Evolutionary conservation across 1,284 basidiomycete species (phyloP).

Genomic region (Trichosporon asahii): DNA sequence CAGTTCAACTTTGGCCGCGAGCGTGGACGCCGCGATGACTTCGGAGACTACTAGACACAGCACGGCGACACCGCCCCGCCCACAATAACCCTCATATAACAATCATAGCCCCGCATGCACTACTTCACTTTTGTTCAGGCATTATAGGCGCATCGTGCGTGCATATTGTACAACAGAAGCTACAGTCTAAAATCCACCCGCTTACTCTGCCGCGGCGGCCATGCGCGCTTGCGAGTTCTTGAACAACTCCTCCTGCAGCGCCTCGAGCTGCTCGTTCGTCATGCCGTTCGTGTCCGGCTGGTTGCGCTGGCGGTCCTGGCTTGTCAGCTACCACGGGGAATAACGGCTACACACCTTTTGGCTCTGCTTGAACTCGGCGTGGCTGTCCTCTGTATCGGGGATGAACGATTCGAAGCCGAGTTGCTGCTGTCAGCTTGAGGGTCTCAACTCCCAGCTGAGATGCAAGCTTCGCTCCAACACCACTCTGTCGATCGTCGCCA

Average conservation of each 20-base stretch:
- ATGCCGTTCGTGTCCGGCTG: constrained; percentile 87
- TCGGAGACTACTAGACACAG: not conserved
- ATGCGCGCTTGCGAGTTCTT: constrained; percentile 68
- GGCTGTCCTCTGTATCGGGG: constrained; percentile 90
- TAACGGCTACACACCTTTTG: constrained; percentile 30
- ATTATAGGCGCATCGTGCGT: constrained; percentile 1
- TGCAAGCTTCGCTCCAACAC: no score
- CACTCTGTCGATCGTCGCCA: not conserved
- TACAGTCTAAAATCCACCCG: not conserved
- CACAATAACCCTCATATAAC: not conserved
- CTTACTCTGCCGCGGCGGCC: constrained; percentile 44
- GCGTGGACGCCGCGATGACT: not conserved
- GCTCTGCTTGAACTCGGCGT: constrained; percentile 60
- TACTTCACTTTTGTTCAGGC: not conserved
- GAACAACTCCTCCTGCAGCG: constrained; percentile 85
- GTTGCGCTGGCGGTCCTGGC: constrained; percentile 61
- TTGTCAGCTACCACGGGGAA: constrained; percentile 23
- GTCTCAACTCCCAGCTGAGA: constrained; percentile 54
- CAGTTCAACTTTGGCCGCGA: not conserved
- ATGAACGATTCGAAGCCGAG: constrained; percentile 84
- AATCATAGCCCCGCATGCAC: constrained; percentile 2
- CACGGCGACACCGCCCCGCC: not conserved
- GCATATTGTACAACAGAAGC: constrained; percentile 20
- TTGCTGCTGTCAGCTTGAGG: constrained; percentile 31
- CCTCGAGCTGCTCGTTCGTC: constrained; percentile 83